These are phyloP conservation scores for Nigrospora oryzae DNA, from an alignment of 2,329 filamentous ascomycete genomes.

Conservation along the genomic window DNA sequence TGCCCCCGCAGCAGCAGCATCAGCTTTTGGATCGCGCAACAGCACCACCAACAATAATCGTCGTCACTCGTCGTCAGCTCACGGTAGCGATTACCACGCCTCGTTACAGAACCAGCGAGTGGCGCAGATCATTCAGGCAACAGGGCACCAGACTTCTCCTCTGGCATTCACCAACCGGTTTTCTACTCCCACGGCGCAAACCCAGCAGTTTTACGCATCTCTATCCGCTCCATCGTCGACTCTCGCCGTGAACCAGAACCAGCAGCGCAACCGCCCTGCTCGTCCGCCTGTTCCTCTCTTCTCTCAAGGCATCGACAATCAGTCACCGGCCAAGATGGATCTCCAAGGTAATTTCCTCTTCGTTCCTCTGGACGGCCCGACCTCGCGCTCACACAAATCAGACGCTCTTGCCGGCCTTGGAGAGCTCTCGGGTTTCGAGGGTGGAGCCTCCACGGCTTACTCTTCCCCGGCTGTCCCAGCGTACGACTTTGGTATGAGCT, in stretches of 20 bases:
- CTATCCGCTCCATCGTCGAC: constrained; percentile 52
- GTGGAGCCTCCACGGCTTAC: constrained; percentile 39
- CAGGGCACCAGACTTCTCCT: constrained; percentile 44
- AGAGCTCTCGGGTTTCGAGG: constrained; percentile 49
- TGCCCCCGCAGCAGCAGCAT: constrained; percentile 35
- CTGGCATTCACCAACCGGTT: constrained; percentile 49
- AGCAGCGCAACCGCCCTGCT: constrained; percentile 30
- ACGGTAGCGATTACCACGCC: constrained; percentile 24
- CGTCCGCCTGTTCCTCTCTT: constrained; percentile 69
- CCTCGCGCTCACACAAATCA: constrained; percentile 21
- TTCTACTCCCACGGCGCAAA: constrained; percentile 37
- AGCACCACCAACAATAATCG: constrained; percentile 17
- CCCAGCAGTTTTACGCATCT: constrained; percentile 57
- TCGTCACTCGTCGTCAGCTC: constrained; percentile 34
- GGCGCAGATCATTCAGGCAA: constrained; percentile 49
- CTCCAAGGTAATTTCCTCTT: constrained; percentile 38
- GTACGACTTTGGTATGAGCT: constrained; percentile 41
- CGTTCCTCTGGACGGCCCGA: neutral
- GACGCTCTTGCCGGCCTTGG: constrained; percentile 51
- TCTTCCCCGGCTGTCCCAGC: constrained; percentile 44
- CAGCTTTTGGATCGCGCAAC: constrained; percentile 26
- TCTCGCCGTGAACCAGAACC: constrained; percentile 44
- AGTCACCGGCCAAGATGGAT: constrained; percentile 40
- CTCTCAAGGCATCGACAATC: constrained; percentile 47
- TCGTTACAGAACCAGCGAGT: constrained; percentile 50